These are phyloP conservation scores for Aaosphaeria arxii DNA, from an alignment of 2,329 filamentous ascomycete genomes.

Conservation along the genomic window DNA sequence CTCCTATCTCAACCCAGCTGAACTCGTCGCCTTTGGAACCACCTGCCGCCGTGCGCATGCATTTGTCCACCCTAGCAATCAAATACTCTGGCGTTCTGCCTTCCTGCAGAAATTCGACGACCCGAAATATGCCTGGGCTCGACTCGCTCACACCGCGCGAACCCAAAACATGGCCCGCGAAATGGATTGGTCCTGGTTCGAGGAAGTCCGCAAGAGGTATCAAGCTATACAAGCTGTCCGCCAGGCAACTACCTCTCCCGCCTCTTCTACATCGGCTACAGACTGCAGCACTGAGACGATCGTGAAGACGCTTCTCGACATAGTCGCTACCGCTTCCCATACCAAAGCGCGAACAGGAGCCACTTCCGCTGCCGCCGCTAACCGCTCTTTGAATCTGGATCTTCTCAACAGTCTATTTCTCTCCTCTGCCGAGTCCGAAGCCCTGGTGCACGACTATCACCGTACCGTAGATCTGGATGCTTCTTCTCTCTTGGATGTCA, in stretches of 20 bases:
- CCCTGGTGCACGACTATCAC: conserved; percentile 17
- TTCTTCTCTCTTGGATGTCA: conserved; percentile 8
- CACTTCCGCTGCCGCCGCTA: background rate
- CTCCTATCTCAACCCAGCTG: conserved; percentile 10
- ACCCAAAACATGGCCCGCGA: conserved; percentile 10
- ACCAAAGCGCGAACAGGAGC: background rate
- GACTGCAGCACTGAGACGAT: conserved; percentile 3
- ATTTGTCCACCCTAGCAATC: conserved; percentile 16
- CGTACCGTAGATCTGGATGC: conserved; percentile 7
- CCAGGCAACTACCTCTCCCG: conserved; percentile 1
- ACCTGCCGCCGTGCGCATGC: conserved; percentile 12
- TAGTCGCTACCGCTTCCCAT: conserved; percentile 13
- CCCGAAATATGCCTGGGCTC: conserved; percentile 14
- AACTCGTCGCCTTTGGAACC: conserved; percentile 11
- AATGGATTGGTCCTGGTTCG: conserved; percentile 16
- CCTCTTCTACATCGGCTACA: too few relatives aligned
- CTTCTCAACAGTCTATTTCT: conserved; percentile 11
- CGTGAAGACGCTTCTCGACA: conserved; percentile 12
- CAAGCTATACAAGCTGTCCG: conserved; percentile 9
- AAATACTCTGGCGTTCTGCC: conserved; percentile 14
- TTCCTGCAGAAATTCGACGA: conserved; percentile 20
- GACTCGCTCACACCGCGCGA: conserved; percentile 12
- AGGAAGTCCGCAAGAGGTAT: conserved; percentile 8
- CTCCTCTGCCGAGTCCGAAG: conserved; percentile 5
- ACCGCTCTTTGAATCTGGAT: conserved; percentile 11